Conservation (phyloP, 1,284 basidiomycete species). For the Leccinum pachyderme region DNA sequence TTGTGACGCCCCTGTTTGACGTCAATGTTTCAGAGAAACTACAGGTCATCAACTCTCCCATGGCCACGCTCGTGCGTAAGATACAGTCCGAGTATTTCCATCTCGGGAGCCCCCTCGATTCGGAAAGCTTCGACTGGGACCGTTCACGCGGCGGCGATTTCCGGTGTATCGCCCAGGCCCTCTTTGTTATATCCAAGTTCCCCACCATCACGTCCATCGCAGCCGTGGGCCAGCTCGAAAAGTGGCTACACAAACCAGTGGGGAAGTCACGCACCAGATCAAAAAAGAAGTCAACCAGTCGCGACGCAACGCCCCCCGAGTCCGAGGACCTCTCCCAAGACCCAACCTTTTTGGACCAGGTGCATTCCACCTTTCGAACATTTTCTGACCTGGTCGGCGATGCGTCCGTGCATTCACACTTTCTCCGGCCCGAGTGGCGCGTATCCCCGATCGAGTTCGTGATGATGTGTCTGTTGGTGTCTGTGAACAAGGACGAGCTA, state of each 20-base stretch:
- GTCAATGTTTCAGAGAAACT: constrained; percentile 50
- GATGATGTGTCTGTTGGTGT: constrained; percentile 50
- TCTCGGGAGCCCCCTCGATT: constrained; percentile 39
- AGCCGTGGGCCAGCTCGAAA: constrained; percentile 45
- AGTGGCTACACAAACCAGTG: constrained; percentile 46
- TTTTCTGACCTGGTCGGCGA: constrained; percentile 43
- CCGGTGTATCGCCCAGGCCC: constrained; percentile 53
- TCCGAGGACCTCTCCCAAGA: constrained; percentile 27
- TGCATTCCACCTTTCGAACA: constrained; percentile 43
- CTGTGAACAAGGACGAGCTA: constrained; percentile 39
- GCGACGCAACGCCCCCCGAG: neutral
- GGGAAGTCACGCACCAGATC: constrained; percentile 2
- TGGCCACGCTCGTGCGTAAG: constrained; percentile 52
- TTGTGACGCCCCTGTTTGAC: neutral
- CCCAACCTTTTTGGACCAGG: constrained; percentile 33
- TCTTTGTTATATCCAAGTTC: constrained; percentile 50
- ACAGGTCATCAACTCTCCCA: constrained; percentile 55
- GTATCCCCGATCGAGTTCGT: constrained; percentile 67
- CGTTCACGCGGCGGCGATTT: constrained; percentile 60
- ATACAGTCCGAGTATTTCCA: constrained; percentile 47
- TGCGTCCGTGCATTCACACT: constrained; percentile 31
- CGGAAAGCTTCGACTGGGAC: constrained; percentile 53
- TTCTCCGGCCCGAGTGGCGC: constrained; percentile 35
- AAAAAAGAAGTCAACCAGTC: constrained; percentile 22
- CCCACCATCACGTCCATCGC: constrained; percentile 35